These are phyloP conservation scores for Moricandia arvensis DNA, from an alignment of 345 rosid genomes.

Conservation along the genomic window DNA sequence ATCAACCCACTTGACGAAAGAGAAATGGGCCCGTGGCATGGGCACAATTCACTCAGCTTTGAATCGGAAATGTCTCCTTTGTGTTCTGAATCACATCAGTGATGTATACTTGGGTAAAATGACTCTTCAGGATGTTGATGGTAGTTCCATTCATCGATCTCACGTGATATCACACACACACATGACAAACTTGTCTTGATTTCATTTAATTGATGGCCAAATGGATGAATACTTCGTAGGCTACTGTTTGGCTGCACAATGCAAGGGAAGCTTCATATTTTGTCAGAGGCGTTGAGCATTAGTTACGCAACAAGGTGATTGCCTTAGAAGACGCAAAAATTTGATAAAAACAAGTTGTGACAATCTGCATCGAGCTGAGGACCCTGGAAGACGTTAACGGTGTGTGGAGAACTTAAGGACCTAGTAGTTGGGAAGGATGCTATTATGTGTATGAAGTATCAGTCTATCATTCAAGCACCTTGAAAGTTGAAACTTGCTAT, in stretches of 20 bases:
- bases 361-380: constrained; percentile 4
- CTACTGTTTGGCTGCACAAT: background rate
- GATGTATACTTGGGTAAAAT: constrained; percentile 70
- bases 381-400: constrained; percentile 50
- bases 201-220: background rate
- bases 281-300: background rate
- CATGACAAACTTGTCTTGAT: background rate
- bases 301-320: background rate
- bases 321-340: background rate
- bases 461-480: constrained; percentile 80
- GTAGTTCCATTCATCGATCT: constrained; percentile 56
- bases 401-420: constrained; percentile 71
- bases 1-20: constrained; percentile 50
- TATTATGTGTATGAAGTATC: constrained; percentile 76
- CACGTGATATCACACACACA: constrained; percentile 39
- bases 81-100: constrained; percentile 61
- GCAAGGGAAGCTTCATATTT: background rate
- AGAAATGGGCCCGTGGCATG: constrained; percentile 61
- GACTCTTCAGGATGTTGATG: constrained; percentile 75
- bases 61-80: constrained; percentile 65
- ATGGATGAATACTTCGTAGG: background rate
- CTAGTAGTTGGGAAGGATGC: constrained; percentile 80
- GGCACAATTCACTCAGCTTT: constrained; percentile 60
- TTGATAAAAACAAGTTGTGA: background rate
- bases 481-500: constrained; percentile 68